Conservation (phyloP, 2,329 filamentous ascomycete species). For the Penicillium sp. region DNA sequence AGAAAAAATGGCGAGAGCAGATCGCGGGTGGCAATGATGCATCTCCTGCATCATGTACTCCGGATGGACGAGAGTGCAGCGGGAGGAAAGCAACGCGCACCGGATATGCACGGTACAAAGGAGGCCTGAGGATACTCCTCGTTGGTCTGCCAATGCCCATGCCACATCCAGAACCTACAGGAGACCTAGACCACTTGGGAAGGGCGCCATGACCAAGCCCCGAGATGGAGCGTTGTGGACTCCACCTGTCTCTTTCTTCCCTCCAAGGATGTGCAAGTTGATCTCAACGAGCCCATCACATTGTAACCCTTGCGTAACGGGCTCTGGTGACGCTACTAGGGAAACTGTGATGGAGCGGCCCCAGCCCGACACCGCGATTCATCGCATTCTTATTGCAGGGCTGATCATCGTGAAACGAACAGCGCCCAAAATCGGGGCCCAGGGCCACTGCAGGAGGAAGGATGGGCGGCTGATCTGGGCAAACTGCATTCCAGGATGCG, state of each 20-base stretch:
- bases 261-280: constrained; percentile 16
- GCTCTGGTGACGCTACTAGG: no score
- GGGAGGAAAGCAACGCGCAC: constrained; percentile 11
- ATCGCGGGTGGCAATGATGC: constrained; percentile 25
- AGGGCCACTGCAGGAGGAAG: constrained; percentile 9
- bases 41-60: constrained; percentile 28
- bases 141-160: no score
- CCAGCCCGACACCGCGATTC: no score
- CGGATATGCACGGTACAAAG: constrained; percentile 24
- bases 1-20: constrained; percentile 12
- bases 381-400: constrained; percentile 20
- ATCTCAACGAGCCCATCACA: constrained; percentile 22
- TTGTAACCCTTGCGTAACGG: constrained; percentile 28
- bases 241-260: no score
- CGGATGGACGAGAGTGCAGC: constrained; percentile 21
- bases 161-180: no score
- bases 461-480: constrained; percentile 16
- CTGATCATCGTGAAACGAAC: constrained; percentile 14
- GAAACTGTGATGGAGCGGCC: no score
- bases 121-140: not conserved
- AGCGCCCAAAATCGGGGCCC: constrained; percentile 5
- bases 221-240: no score
- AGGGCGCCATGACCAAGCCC: no score
- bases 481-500: constrained; percentile 18
- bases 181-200: no score